Evolutionary conservation across 2,329 filamentous ascomycete species (phyloP).

Genomic region (Paraconiothyrium sp.): DNA sequence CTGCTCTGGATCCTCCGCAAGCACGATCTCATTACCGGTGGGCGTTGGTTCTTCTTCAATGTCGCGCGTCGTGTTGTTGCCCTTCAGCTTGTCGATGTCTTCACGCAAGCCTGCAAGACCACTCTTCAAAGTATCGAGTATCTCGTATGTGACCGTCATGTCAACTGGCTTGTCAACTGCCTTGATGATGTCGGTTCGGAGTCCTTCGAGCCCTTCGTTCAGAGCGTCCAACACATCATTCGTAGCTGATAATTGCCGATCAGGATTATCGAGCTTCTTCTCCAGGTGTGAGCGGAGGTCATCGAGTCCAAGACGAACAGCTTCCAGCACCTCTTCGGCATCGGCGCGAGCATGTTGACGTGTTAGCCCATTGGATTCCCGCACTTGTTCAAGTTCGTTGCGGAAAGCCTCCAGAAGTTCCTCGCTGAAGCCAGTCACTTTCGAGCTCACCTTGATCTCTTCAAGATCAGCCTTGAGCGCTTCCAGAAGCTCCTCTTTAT

Average conservation of each 20-base stretch:
- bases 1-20: slow-evolving; percentile 61
- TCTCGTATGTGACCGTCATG: slow-evolving; percentile 86
- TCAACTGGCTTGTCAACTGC: slow-evolving; percentile 82
- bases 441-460: slow-evolving; percentile 46
- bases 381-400: slow-evolving; percentile 60
- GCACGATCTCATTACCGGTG: slow-evolving; percentile 59
- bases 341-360: slow-evolving; percentile 53
- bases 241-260: slow-evolving; percentile 63
- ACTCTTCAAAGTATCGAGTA: slow-evolving; percentile 85
- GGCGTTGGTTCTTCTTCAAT: slow-evolving; percentile 61
- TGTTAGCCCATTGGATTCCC: slow-evolving; percentile 53
- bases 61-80: slow-evolving; percentile 55
- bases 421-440: slow-evolving; percentile 49
- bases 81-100: slow-evolving; percentile 82
- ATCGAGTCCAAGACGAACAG: slow-evolving; percentile 60
- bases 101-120: slow-evolving; percentile 78
- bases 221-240: slow-evolving; percentile 69
- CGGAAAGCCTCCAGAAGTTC: slow-evolving; percentile 64
- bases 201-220: slow-evolving; percentile 75
- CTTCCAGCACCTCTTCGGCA: slow-evolving; percentile 60
- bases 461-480: slow-evolving; percentile 49
- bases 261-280: slow-evolving; percentile 63
- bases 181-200: slow-evolving; percentile 78
- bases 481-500: slow-evolving; percentile 55
- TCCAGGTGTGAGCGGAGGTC: slow-evolving; percentile 60